Conservation (phyloP, 208 protist genomes). For the Trypanosoma cruzi region DNA sequence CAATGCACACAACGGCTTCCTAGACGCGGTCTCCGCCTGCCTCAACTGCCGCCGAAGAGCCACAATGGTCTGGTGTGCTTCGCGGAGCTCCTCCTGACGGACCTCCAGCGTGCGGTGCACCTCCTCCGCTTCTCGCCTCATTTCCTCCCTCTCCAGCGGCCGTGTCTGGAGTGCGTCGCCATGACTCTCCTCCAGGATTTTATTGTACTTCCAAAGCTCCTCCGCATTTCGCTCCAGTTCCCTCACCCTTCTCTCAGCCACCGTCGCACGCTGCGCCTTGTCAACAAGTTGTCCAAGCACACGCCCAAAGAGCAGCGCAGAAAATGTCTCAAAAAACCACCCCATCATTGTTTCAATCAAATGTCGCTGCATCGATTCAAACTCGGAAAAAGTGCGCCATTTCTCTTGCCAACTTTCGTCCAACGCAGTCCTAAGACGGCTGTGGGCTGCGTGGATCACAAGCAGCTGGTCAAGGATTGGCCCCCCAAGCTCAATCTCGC, state of each 20-base stretch:
- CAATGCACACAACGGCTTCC: background rate
- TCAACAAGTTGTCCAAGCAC: background rate
- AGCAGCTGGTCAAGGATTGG: constrained; percentile 8
- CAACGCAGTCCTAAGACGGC: background rate
- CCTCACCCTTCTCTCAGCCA: background rate
- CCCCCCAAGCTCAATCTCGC: constrained; percentile 11
- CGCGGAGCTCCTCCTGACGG: background rate
- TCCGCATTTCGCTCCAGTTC: constrained; percentile 3
- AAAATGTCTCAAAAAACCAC: background rate
- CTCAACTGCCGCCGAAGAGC: background rate
- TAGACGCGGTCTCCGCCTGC: background rate
- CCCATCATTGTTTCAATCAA: constrained; percentile 4
- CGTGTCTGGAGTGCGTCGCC: background rate
- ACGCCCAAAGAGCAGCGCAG: background rate
- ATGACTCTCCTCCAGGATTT: constrained; percentile 2
- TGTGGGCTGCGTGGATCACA: background rate
- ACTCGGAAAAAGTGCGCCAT: constrained; percentile 1
- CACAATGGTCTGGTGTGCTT: constrained; percentile 1
- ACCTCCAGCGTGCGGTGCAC: background rate
- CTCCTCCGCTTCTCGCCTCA: background rate
- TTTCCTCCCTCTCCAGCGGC: background rate
- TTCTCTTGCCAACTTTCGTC: background rate
- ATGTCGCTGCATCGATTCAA: background rate
- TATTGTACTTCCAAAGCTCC: constrained; percentile 11
- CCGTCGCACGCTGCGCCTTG: background rate